phyloP scores from a whole-genome alignment of 2,329 filamentous ascomycete species.

The Pseudocercospora pini-densiflorae region DNA sequence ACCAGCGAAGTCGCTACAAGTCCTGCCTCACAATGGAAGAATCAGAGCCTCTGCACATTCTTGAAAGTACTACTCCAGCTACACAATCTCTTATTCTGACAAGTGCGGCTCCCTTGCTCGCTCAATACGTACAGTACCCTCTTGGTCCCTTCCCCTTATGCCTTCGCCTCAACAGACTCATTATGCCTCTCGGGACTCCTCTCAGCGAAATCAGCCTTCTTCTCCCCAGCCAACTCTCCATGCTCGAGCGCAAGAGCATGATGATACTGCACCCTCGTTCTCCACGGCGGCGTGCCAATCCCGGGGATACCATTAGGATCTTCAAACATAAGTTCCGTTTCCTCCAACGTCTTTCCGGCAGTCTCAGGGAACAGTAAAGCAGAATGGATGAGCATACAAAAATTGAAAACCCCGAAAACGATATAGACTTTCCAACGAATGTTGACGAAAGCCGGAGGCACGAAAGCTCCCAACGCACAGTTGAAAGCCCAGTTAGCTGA shows the following conservation, averaged over 20 bases:
- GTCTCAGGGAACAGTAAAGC: conserved; percentile 68
- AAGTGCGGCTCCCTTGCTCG: neutral
- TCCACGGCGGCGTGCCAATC: conserved; percentile 51
- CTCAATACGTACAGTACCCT: neutral
- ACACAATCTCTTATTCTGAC: neutral
- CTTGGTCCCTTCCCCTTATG: neutral
- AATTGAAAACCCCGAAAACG: conserved; percentile 75
- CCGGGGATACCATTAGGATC: conserved; percentile 43
- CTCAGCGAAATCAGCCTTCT: conserved; percentile 5
- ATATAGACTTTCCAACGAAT: conserved; percentile 67
- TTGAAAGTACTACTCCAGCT: too few species aligned
- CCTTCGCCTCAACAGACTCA: conserved; percentile 2
- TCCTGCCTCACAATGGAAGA: too few species aligned
- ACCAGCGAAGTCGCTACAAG: too few species aligned
- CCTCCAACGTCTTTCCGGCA: conserved; percentile 74
- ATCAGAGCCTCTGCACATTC: too few species aligned
- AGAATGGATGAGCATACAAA: conserved; percentile 68
- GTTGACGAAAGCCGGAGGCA: conserved; percentile 62
- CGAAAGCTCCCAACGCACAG: conserved; percentile 60
- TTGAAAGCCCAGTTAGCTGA: conserved; percentile 66
- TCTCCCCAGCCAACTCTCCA: conserved; percentile 10
- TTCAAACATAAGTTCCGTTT: conserved; percentile 74
- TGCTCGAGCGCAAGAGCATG: conserved; percentile 11
- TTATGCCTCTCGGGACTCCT: conserved; percentile 3
- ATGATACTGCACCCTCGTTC: conserved; percentile 9